Percentiles rank a stretch among this genome's conserved stretches.
phyloP scores from a whole-genome alignment of 345 rosid genomes.

The Psidium guajava region DNA sequence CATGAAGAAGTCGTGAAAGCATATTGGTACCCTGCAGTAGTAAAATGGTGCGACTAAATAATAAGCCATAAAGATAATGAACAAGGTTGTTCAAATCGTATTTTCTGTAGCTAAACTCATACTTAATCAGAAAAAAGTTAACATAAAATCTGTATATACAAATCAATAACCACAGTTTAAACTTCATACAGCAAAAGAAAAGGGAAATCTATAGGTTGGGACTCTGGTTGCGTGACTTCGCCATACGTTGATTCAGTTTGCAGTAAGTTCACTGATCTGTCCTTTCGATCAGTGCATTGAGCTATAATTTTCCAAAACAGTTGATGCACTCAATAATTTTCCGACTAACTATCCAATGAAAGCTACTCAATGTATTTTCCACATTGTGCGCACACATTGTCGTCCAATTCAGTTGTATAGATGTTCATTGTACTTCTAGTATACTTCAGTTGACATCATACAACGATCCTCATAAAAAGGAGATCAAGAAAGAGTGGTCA shows the following conservation, averaged over 20 bases:
- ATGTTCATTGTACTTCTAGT: background rate
- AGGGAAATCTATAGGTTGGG: background rate
- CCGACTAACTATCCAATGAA: background rate
- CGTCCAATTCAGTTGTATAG: background rate
- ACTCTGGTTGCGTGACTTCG: background rate
- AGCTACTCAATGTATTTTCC: background rate
- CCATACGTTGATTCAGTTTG: background rate
- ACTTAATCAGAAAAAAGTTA: background rate
- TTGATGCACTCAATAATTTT: background rate
- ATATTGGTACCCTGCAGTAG: slow-evolving; percentile 85
- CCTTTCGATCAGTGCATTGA: background rate
- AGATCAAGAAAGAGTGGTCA: slow-evolving; percentile 11
- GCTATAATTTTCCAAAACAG: background rate
- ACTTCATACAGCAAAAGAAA: background rate
- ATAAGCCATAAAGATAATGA: background rate
- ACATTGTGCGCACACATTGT: background rate
- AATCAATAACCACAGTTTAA: background rate
- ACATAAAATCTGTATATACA: background rate
- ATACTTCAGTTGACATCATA: background rate
- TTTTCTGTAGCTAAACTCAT: background rate
- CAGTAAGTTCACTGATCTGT: background rate
- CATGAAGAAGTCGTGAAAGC: slow-evolving; percentile 97
- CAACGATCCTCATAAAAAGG: background rate
- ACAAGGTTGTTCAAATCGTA: background rate
- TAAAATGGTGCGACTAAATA: slow-evolving; percentile 1